Base-by-base conservation (phyloP, 2,329 filamentous ascomycete species). In the Aquanectria penicillioides region DNA sequence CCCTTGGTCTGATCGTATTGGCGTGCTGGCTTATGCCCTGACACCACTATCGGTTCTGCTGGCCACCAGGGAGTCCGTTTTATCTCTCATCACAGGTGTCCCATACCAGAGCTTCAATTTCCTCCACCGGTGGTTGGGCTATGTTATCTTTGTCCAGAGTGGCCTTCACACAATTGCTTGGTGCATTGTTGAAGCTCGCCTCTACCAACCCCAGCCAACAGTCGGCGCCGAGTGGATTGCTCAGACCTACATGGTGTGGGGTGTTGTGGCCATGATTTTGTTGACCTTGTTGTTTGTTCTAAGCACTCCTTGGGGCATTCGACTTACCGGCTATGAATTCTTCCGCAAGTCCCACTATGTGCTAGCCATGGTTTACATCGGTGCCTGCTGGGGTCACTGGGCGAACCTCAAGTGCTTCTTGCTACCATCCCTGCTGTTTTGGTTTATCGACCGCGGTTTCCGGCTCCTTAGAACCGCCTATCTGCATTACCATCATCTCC, bases 41-140 rank as follows among this genome's bases (percentile, higher is more conserved):
- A 92, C 90, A 0, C 90, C 90, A 0, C 79, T 93, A 0, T 88
- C 88, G 0, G 76, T 93, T 25, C 74, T 91, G 43, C 80, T 93
- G 11, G 81, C 85, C n/a, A 88, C 81, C 56, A 83, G 90, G 34
- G 90, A 93, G 71, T 90, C 87, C 0, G 77, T 93, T 2, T 81
- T 93, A 4, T 90, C 87, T 1, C 71, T 90, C 12, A 73, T 92
- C 44, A 93, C 90, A 0, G 90, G 91, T 2, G 80, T 93, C 1
- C 89, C 91, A 0, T 92, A 92, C 68, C 90, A 93, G 65, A 86
- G 84, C 67, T 92, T 93, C 81, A 89, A 90, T 74, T 93, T 93
- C 69, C 77, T 93, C 17, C 90, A 93, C 72, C 87, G 89, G 26
- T 93, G 90, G 90, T 77, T 89, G 0, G 90, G 91, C 6, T 89